phyloP scores from a whole-genome alignment of 306 rosid species.

The Luffa acutangula region DNA sequence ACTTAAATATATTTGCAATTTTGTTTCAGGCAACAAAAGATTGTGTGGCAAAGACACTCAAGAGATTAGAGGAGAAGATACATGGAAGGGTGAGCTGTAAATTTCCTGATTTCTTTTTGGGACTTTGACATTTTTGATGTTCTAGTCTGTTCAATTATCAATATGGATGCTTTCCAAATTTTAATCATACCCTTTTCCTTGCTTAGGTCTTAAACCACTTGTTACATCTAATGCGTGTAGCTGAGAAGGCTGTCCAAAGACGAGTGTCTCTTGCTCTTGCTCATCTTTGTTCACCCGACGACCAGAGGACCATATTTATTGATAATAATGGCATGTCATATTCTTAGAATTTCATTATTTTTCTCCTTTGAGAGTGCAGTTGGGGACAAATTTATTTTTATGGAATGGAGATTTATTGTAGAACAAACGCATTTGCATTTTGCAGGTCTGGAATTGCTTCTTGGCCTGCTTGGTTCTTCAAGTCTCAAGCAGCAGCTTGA shows the following conservation, averaged over 20 bases:
- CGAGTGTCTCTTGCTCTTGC: slow-evolving; percentile 93
- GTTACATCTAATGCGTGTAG: slow-evolving; percentile 81
- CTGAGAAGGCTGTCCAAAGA: slow-evolving; percentile 71
- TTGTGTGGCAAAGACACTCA: slow-evolving; percentile 97
- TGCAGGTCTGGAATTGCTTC: slow-evolving; percentile 86
- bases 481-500: slow-evolving; percentile 78
- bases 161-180: slow-evolving; percentile 14
- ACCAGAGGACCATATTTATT: slow-evolving; percentile 66
- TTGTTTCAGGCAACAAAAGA: slow-evolving; percentile 88
- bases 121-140: not conserved
- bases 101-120: not conserved
- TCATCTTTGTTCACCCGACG: slow-evolving; percentile 80
- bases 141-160: not conserved
- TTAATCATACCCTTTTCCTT: slow-evolving; percentile 20
- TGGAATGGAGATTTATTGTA: not conserved
- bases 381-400: not conserved
- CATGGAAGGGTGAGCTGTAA: slow-evolving; percentile 63
- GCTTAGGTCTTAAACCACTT: slow-evolving; percentile 79
- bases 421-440: not conserved
- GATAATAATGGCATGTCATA: slow-evolving; percentile 55
- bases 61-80: slow-evolving; percentile 96
- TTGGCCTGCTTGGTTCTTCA: slow-evolving; percentile 70
- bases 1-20: not conserved
- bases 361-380: not conserved
- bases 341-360: not conserved